These are phyloP conservation scores for Boletellus sp. DNA, from an alignment of 768 basidiomycete species.

Conservation along the genomic window DNA sequence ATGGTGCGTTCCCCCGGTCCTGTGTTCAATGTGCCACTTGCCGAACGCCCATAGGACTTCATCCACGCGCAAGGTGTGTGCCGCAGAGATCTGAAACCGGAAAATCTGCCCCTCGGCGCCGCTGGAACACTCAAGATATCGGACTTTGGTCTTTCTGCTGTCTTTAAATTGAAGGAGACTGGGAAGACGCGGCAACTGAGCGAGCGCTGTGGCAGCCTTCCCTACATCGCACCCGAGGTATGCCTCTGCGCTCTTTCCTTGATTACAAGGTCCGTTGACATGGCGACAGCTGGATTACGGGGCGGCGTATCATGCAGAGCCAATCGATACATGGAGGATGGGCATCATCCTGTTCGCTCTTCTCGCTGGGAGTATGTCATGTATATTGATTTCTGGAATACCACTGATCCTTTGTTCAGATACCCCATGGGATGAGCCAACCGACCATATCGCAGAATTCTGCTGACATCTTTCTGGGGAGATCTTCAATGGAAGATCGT, in stretches of 20 bases:
- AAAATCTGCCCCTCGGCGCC: conserved; percentile 84
- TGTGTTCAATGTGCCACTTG: background rate
- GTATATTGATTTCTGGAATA: too few relatives aligned
- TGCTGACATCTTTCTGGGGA: conserved; percentile 68
- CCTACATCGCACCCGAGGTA: conserved; percentile 95
- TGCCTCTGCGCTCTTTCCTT: conserved; percentile 9
- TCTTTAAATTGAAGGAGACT: conserved; percentile 78
- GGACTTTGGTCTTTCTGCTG: conserved; percentile 91
- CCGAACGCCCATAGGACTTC: conserved; percentile 52
- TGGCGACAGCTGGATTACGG: conserved; percentile 56
- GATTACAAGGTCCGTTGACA: background rate
- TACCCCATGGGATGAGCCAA: conserved; percentile 98
- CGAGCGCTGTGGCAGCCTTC: conserved; percentile 87
- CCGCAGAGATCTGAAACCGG: conserved; percentile 95
- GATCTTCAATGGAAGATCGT: conserved; percentile 73
- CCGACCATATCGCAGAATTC: conserved; percentile 73
- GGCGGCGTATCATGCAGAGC: conserved; percentile 79
- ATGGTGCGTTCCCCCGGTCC: conserved; percentile 49
- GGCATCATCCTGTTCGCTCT: conserved; percentile 94
- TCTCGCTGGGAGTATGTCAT: conserved; percentile 76
- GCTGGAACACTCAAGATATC: conserved; percentile 87
- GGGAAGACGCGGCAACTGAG: conserved; percentile 74
- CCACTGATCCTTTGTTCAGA: conserved; percentile 45
- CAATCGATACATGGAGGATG: conserved; percentile 93
- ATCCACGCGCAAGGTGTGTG: conserved; percentile 89